phyloP scores from a whole-genome alignment of 2,329 filamentous ascomycete genomes.

The Hortaea sp. region DNA sequence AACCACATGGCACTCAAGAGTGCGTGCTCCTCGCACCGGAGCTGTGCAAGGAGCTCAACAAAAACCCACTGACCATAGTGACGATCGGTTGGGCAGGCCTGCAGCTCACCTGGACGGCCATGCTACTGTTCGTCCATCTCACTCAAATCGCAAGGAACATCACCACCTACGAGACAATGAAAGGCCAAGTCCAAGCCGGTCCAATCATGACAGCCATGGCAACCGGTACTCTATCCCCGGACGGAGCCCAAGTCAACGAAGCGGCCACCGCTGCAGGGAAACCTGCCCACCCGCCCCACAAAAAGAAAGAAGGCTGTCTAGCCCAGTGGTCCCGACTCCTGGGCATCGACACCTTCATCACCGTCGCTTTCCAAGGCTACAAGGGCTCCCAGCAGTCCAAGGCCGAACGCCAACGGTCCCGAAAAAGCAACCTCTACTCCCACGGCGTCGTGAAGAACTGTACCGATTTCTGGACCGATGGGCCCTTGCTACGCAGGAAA shows the following conservation, averaged over 20 bases:
- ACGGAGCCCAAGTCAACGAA: conserved; percentile 59
- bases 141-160: conserved; percentile 85
- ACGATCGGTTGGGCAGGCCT: conserved; percentile 69
- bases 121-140: conserved; percentile 90
- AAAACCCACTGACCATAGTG: conserved; percentile 75
- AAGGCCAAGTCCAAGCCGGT: conserved; percentile 48
- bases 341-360: conserved; percentile 86
- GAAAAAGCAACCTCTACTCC: conserved; percentile 69
- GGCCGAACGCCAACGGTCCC: conserved; percentile 22
- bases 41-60: conserved; percentile 66
- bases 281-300: conserved; percentile 29
- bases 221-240: conserved; percentile 53
- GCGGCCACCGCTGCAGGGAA: conserved; percentile 51
- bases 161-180: conserved; percentile 97
- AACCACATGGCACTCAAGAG: not conserved
- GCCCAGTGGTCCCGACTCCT: conserved; percentile 75
- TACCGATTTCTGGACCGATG: conserved; percentile 92
- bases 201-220: conserved; percentile 66
- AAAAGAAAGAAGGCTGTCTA: conserved; percentile 57
- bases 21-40: conserved; percentile 69
- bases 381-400: conserved; percentile 40
- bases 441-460: conserved; percentile 80
- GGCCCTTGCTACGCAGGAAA: conserved; percentile 67
- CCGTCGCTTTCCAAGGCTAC: conserved; percentile 72
- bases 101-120: conserved; percentile 92